Evolutionary conservation across 768 basidiomycete genomes (phyloP).

Genomic region (Sutorius australiensis): DNA sequence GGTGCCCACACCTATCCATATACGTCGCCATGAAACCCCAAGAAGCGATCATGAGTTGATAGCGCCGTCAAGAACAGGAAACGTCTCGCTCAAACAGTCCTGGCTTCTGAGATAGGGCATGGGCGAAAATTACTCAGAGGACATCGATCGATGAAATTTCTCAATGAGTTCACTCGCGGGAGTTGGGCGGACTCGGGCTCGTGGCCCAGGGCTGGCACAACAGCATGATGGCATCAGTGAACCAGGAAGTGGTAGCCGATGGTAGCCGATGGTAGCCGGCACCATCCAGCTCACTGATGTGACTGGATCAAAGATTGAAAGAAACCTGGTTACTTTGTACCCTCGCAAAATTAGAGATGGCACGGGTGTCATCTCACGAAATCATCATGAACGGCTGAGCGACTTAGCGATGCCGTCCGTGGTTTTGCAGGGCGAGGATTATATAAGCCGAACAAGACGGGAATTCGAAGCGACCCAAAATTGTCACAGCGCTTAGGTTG

Average conservation of each 20-base stretch:
- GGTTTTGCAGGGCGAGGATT: background rate
- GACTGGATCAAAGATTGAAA: background rate
- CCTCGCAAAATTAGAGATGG: background rate
- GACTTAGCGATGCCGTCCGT: background rate
- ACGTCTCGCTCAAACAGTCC: background rate
- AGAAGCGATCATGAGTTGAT: background rate
- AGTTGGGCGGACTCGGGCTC: background rate
- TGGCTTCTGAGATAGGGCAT: background rate
- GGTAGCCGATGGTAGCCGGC: no score
- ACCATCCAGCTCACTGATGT: no score
- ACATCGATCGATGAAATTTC: background rate
- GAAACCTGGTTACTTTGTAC: background rate
- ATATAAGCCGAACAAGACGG: background rate
- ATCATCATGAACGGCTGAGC: background rate
- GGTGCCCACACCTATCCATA: background rate
- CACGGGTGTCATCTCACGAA: background rate
- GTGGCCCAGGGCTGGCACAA: background rate
- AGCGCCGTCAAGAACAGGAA: no score
- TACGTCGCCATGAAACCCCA: background rate
- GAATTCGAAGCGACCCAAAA: background rate
- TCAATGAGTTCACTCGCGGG: background rate
- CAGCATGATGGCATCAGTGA: no score
- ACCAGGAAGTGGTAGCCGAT: no score
- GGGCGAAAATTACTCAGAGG: background rate
- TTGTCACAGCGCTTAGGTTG: background rate